Conservation (phyloP, 2,329 filamentous ascomycete genomes). For the Dactylella cylindrospora region DNA sequence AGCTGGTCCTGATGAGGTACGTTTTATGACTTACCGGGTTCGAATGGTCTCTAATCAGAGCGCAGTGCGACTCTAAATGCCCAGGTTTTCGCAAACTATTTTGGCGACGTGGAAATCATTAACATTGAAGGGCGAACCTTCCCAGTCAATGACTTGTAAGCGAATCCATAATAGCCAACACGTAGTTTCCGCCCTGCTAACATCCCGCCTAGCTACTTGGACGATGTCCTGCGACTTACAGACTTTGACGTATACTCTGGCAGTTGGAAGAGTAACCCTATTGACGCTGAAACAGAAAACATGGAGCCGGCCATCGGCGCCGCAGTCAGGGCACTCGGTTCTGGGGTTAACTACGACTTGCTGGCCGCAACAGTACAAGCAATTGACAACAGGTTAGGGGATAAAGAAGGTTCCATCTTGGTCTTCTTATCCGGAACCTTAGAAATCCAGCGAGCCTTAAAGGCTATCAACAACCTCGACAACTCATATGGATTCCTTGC, state of each 20-base stretch:
- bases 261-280: constrained; percentile 7
- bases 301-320: constrained; percentile 44
- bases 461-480: constrained; percentile 45
- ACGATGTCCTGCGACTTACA: constrained; percentile 80
- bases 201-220: constrained; percentile 63
- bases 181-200: constrained; percentile 49
- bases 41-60: neutral
- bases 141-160: constrained; percentile 75
- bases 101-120: constrained; percentile 75
- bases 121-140: constrained; percentile 87
- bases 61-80: constrained; percentile 81
- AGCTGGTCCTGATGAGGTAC: constrained; percentile 81
- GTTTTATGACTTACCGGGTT: neutral
- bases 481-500: constrained; percentile 58
- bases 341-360: constrained; percentile 83
- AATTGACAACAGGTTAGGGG: constrained; percentile 75
- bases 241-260: constrained; percentile 61
- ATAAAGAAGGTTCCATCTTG: constrained; percentile 81
- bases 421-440: constrained; percentile 84
- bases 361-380: constrained; percentile 75
- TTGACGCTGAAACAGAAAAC: constrained; percentile 42
- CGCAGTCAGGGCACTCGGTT: constrained; percentile 45
- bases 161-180: constrained; percentile 49
- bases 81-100: constrained; percentile 79
- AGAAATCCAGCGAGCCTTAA: constrained; percentile 73